Conservation (phyloP, 169 alveolate species). For the Plasmodium sp. region DNA sequence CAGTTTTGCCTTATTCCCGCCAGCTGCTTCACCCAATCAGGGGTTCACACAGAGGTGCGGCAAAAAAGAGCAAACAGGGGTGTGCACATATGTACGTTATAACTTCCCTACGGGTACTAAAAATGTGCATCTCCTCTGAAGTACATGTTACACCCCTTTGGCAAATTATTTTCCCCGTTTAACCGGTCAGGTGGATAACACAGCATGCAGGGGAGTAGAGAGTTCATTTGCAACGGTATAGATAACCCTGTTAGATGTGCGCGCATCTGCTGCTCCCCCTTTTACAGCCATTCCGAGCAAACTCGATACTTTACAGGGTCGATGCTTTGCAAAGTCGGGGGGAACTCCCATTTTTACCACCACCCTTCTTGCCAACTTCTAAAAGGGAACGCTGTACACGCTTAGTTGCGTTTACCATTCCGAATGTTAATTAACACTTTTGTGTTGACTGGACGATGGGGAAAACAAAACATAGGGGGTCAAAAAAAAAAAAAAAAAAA, state of each 20-base stretch:
- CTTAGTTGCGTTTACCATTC: not conserved
- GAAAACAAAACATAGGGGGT: no score
- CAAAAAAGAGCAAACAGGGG: not conserved
- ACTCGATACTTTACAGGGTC: not conserved
- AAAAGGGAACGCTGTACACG: not conserved
- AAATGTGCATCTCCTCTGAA: not conserved
- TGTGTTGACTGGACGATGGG: not conserved
- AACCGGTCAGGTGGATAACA: not conserved
- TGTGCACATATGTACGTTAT: not conserved
- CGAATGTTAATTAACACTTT: not conserved
- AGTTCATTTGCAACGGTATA: not conserved
- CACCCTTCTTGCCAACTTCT: not conserved
- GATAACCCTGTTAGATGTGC: not conserved
- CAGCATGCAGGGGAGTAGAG: not conserved
- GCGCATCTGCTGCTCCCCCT: not conserved
- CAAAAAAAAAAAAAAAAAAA: not conserved
- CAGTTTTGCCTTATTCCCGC: not conserved
- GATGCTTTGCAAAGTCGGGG: not conserved
- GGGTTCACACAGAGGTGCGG: not conserved
- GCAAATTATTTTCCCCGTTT: not conserved
- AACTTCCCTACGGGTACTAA: not conserved
- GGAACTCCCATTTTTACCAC: not conserved
- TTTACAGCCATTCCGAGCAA: not conserved
- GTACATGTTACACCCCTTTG: not conserved
- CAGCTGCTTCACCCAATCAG: not conserved